Evolutionary conservation across 768 basidiomycete species (phyloP), one percentile per base, ranked within the genome.

Genomic region (Chlorophyllum brunneum): DNA sequence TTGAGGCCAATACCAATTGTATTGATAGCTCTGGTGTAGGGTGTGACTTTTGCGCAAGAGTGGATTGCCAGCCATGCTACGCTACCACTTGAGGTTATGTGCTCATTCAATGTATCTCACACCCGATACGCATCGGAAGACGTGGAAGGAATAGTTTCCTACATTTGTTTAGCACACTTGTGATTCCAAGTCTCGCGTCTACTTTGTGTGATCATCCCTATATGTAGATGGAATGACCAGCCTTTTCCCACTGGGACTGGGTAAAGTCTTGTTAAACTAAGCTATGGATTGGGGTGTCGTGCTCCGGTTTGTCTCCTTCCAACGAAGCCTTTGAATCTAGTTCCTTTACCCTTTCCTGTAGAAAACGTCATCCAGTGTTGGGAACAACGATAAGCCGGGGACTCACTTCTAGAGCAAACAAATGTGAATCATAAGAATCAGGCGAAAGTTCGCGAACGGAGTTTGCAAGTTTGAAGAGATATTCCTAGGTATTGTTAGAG

Each of bases 371-470:
- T 37, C 1, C 16, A 18, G 11, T 7, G 8, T 8, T 8, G 18
- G 9, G 23, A 29, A 18, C 18, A 10, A 5, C 5, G 16, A 15
- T 31, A 10, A 16, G 4, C 11, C n/a, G 26, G 7, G 26, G 9
- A 49, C 76, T 36, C 54, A 86, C 88, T 77, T 93, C 92, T 0
- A 94, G 76, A 2, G 86, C 81, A 52, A 76, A 83, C 10, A 94
- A 65, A 71, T 94, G 85, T 0, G 83, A 82, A 58, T 94, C 92
- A 51, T 79, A 69, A 1, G 88, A 88, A 27, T 81, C 74, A 0
- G 88, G 86, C 0, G 86, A 84, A 2, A 98, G 79, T 10, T 79
- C 66, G n/a, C 83, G 76, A 0, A 98, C 79, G 0, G 89, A 80
- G 15, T 80, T 74, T 0, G 83, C 85, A 1, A 98, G 82, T 9